Conservation (phyloP, 352 stramenopile species). For the Globisporangium yorkense region DNA sequence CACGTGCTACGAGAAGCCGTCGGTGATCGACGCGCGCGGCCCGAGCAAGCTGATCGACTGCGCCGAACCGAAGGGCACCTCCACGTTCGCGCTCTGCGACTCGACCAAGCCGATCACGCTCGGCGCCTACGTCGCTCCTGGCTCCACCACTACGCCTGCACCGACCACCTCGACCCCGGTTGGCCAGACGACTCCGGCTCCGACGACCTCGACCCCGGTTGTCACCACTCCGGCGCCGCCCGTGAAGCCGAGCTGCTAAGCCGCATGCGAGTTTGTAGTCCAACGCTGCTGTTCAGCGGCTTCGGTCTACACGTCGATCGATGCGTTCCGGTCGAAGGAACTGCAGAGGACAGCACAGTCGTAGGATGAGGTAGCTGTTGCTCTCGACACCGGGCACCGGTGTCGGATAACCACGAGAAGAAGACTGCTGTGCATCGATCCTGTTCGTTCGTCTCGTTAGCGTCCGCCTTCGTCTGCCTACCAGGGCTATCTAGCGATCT, state of each 20-base stretch:
- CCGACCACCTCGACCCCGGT: background rate
- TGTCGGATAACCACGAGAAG: no score
- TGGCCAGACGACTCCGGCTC: background rate
- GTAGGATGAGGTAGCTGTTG: no score
- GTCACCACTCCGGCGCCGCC: no score
- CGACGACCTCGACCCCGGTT: background rate
- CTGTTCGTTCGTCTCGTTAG: no score
- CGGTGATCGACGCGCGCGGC: conserved; percentile 2
- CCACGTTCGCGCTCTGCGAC: conserved; percentile 16
- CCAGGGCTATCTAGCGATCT: no score
- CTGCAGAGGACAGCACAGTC: no score
- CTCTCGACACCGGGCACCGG: no score
- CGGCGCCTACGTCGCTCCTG: conserved; percentile 11
- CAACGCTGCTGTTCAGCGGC: no score
- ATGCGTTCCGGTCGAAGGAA: background rate
- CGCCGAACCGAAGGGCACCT: conserved; percentile 6
- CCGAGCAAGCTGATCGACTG: conserved; percentile 17
- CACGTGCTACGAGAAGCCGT: conserved; percentile 25
- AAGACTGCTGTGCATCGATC: no score
- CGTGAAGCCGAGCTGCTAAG: no score
- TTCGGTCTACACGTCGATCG: background rate
- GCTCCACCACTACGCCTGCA: background rate
- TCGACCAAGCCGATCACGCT: conserved; percentile 17
- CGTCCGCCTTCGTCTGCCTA: no score
- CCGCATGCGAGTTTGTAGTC: no score